Base-by-base conservation (phyloP, 768 basidiomycete genomes). In the Sarcodon sp. region DNA sequence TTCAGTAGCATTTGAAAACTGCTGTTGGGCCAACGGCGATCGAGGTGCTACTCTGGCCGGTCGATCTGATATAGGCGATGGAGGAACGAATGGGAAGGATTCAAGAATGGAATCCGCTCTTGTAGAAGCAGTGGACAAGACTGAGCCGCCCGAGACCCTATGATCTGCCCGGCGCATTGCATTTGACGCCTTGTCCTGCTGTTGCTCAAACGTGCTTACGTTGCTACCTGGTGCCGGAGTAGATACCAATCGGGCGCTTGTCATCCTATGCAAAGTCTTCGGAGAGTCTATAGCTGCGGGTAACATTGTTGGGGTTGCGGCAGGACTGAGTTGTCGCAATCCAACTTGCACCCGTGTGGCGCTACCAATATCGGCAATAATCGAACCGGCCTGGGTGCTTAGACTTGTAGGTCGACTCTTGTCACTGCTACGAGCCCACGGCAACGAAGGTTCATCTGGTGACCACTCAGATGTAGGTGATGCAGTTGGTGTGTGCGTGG, bases 41-140 rank as follows among this genome's bases (percentile, higher is more conserved):
- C 79, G 77, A 35, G 83, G 82, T 5, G 84, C 84, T 3, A 83
- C 79, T 51, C 85, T 71, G 55, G 79, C 67, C 8, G 86, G 87
- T 47, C 82, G 71, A 54, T 85, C 78, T n/a, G 86, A 87, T 50
- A 90, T 88, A 6, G 88, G 88, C 7, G 87, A 88, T 1, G 88
- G 88, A 18, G 88, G 88, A 7, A 91, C 87, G 60, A 91, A 89
- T 34, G 85, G 86, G 71, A 91, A 91, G 11, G 78, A 81, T 62
- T 88, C 87, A 27, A 90, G 71, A 54, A 90, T 87, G 3, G 87
- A 89, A 59, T 90, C 87, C 27, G 86, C 84, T 44, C 76, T 75
- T 3, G 82, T 82, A 8, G 83, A 83, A 11, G 82, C 67, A 10
- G 76, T 76, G 33, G 80, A 83, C 49, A 80, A 62, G 44, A 77